Conservation (phyloP, 23 red algal species). For the Gracilaria domingensis region DNA sequence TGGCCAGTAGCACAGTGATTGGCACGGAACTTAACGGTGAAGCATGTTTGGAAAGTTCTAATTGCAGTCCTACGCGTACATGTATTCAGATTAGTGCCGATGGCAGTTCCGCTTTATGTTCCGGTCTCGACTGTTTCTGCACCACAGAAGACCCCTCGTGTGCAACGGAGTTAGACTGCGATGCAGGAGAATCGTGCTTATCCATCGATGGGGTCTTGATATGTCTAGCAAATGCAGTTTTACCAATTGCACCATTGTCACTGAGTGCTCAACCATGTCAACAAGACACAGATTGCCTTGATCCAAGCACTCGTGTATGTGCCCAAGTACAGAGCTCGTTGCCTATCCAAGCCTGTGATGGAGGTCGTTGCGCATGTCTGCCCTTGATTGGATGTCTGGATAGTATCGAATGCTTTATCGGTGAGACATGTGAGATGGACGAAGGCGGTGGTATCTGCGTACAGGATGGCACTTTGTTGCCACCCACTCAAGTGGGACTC, state of each 20-base stretch:
- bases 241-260: background rate
- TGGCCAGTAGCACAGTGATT: background rate
- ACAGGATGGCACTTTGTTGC: conserved; percentile 1
- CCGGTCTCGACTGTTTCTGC: background rate
- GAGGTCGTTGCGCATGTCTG: background rate
- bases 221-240: conserved; percentile 1
- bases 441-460: conserved; percentile 3
- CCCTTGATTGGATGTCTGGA: background rate
- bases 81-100: background rate
- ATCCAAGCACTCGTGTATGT: background rate
- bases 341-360: background rate
- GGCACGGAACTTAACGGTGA: background rate
- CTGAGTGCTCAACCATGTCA: conserved; percentile 1
- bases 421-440: background rate
- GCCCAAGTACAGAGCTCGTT: background rate
- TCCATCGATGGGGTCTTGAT: background rate
- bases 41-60: background rate
- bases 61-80: background rate
- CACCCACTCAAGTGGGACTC: background rate
- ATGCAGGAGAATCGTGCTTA: background rate
- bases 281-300: background rate
- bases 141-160: background rate
- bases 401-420: background rate
- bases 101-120: background rate
- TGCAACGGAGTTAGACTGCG: background rate